Evolutionary conservation across 2,329 filamentous ascomycete genomes (phyloP).

Genomic region (Pseudogymnoascus sp.): DNA sequence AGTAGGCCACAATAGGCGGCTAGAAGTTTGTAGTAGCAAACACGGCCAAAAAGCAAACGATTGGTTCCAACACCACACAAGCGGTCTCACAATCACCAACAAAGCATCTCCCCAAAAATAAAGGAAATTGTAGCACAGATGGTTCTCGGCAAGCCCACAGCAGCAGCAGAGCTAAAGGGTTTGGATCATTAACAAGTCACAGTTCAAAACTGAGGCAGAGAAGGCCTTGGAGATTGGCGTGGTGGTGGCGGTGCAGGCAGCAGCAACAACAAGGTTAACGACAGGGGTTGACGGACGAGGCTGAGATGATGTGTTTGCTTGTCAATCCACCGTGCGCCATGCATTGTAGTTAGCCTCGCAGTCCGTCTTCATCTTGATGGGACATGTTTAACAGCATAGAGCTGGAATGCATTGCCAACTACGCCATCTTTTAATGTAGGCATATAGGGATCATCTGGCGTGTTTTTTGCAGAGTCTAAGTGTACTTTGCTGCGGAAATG

Average conservation of each 20-base stretch:
- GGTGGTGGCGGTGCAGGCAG: background rate
- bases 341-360: background rate
- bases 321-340: background rate
- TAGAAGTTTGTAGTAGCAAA: background rate
- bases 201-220: background rate
- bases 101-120: background rate
- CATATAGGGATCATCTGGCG: background rate
- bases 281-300: background rate
- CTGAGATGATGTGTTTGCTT: background rate
- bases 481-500: background rate
- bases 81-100: background rate
- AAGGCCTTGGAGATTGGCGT: background rate
- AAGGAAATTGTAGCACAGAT: background rate
- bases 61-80: background rate
- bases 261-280: background rate
- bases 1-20: background rate
- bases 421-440: background rate
- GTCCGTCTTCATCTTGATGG: background rate
- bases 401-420: background rate
- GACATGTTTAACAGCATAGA: background rate
- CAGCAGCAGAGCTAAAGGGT: background rate
- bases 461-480: background rate
- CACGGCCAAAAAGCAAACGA: background rate
- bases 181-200: background rate
- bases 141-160: background rate